Base-by-base conservation (phyloP, 2,329 filamentous ascomycete species). In the Pseudocercospora musae region DNA sequence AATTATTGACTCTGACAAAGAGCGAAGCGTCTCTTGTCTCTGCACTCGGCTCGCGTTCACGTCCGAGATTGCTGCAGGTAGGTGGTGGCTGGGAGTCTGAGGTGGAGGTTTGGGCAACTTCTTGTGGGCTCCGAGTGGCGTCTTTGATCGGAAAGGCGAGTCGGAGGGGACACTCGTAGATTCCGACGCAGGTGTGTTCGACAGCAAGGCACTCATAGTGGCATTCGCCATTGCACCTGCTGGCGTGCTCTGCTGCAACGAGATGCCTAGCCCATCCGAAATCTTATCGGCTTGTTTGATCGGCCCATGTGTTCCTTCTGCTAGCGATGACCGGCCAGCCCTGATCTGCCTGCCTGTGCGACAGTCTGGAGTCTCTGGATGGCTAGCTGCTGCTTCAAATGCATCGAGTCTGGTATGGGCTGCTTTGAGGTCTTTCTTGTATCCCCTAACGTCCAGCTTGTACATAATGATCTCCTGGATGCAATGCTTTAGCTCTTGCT, bases 381-480 rank as follows among this genome's bases (percentile, higher is more conserved):
- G 59, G 9, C 15, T 25, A n/a, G 40, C 29, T 72, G 69, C 31
- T 33, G 69, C 31, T 33, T 62, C 60, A 11, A 75, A 60, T 7
- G 63, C 62, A 27, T 70, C 66, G 42, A 78, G 71, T 54, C 73
- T 69, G 5, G 70, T 68, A 15, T 71, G 66, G 4, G 70, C 72
- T 7, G 62, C 68, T 61, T 66, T 71, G 15, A 76, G 66, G 31
- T 76, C 73, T 56, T 76, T 75, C 65, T 77, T 80, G 70, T 81
- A 82, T 15, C 78, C 78, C 57, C 75, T 77, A 57, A 81, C 74
- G 57, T 83, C 80, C 29, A 81, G 74, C 67, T 81, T 82, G 72
- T 80, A 81, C 55, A 79, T 74, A 23, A 81, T 77, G 58, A 81
- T 81, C 53, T 82, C 80, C n/a, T 77, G 70, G 33, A 81, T 72